A percentile compares a stretch with the other conserved stretches of the same genome.
Conservation (phyloP, 2,329 filamentous ascomycete genomes). For the Zarea fungicola region DNA sequence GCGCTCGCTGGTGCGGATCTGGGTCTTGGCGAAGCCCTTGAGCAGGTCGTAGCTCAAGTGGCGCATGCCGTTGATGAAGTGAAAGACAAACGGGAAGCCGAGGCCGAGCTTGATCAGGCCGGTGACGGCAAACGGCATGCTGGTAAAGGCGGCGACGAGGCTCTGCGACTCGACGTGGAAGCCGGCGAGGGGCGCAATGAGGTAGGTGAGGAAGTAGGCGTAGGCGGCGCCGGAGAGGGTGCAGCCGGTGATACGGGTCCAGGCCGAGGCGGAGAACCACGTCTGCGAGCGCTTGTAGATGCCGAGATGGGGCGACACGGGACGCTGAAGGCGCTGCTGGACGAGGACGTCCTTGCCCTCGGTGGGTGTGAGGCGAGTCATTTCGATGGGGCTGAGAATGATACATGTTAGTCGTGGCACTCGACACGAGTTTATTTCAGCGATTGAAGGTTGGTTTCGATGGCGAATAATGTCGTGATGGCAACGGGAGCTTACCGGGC, state of each 20-base stretch:
- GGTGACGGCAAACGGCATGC: slow-evolving; percentile 55
- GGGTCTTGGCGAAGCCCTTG: slow-evolving; percentile 44
- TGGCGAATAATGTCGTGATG: background rate
- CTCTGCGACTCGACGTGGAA: slow-evolving; percentile 56
- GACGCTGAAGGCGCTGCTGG: slow-evolving; percentile 73
- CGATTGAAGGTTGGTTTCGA: background rate
- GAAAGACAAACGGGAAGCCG: slow-evolving; percentile 56
- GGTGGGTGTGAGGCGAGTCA: slow-evolving; percentile 49
- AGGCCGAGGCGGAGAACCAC: slow-evolving; percentile 66
- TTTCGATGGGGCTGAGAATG: slow-evolving; percentile 47
- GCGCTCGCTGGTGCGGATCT: slow-evolving; percentile 42
- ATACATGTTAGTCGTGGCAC: too few species aligned
- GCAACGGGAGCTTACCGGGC: slow-evolving; percentile 35
- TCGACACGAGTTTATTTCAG: background rate
- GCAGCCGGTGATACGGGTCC: slow-evolving; percentile 81
- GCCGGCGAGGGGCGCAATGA: slow-evolving; percentile 69
- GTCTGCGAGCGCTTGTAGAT: slow-evolving; percentile 88
- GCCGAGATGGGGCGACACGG: slow-evolving; percentile 75
- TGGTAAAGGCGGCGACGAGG: slow-evolving; percentile 55
- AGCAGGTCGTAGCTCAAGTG: slow-evolving; percentile 50
- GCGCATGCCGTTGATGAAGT: slow-evolving; percentile 50
- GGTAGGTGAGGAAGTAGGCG: slow-evolving; percentile 74
- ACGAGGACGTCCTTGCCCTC: slow-evolving; percentile 64
- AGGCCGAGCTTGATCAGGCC: slow-evolving; percentile 50
- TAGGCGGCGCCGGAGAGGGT: slow-evolving; percentile 70